Conservation (phyloP, 768 basidiomycete species). For the Trametes cubensis region DNA sequence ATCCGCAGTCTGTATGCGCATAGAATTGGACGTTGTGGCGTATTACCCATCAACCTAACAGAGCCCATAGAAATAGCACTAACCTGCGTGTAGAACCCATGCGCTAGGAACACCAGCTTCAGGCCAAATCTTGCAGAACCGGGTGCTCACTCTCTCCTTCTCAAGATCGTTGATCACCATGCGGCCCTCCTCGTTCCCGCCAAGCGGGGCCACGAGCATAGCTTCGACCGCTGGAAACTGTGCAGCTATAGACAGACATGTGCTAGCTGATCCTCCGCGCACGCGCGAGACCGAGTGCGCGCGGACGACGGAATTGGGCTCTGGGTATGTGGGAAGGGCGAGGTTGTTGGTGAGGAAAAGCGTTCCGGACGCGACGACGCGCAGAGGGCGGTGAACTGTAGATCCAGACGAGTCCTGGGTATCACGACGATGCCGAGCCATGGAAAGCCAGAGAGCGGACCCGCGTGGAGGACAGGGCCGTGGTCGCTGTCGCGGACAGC, state of each 20-base stretch:
- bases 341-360: slow-evolving; percentile 80
- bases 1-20: too few species aligned
- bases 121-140: slow-evolving; percentile 74
- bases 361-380: slow-evolving; percentile 79
- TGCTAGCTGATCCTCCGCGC: slow-evolving; percentile 75
- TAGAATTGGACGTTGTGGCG: too few species aligned
- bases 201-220: slow-evolving; percentile 73
- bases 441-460: slow-evolving; percentile 4
- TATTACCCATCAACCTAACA: too few species aligned
- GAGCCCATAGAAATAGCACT: too few species aligned
- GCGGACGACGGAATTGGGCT: slow-evolving; percentile 58
- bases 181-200: slow-evolving; percentile 69
- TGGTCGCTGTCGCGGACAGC: slow-evolving; percentile 18
- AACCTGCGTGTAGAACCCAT: slow-evolving; percentile 79
- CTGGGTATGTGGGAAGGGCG: slow-evolving; percentile 59
- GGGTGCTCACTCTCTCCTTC: slow-evolving; percentile 65
- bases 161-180: slow-evolving; percentile 68
- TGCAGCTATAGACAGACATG: slow-evolving; percentile 68
- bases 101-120: slow-evolving; percentile 75
- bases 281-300: slow-evolving; percentile 70
- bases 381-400: slow-evolving; percentile 44
- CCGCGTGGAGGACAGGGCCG: slow-evolving; percentile 7
- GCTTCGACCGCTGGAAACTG: slow-evolving; percentile 71
- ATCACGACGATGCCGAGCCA: slow-evolving; percentile 36
- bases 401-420: slow-evolving; percentile 28